Percentiles rank a stretch among this genome's conserved stretches.
Conservation (phyloP, 2,329 filamentous ascomycete genomes). For the Ceratocystis diversiconidia region DNA sequence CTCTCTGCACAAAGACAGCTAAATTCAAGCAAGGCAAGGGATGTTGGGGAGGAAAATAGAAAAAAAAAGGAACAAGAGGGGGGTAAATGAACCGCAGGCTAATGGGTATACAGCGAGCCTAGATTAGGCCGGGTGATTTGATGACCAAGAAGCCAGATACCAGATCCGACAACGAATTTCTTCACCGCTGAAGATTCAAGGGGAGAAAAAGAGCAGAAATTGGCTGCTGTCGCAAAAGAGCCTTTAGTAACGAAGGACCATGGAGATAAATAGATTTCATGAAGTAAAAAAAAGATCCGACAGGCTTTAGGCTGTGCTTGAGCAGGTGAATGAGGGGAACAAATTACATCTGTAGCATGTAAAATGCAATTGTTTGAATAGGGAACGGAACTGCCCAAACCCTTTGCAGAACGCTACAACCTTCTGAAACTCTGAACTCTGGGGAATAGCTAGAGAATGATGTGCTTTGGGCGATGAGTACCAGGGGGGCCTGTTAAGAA, state of each 20-base stretch:
- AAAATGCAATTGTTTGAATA: background rate
- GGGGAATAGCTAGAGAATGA: background rate
- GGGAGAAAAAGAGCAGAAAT: background rate
- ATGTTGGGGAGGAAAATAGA: conserved; percentile 8
- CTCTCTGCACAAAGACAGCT: background rate
- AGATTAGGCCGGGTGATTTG: background rate
- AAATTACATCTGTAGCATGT: background rate
- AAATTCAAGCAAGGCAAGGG: conserved; percentile 4
- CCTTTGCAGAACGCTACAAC: conserved; percentile 1
- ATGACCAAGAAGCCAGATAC: conserved; percentile 9
- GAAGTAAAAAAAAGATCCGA: background rate
- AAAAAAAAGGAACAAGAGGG: background rate
- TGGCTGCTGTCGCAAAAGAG: background rate
- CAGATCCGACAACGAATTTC: conserved; percentile 9
- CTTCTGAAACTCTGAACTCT: conserved; percentile 13
- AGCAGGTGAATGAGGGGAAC: conserved; percentile 1
- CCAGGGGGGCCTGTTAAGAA: background rate
- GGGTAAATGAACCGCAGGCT: background rate
- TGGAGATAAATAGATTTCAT: background rate
- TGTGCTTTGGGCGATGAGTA: background rate
- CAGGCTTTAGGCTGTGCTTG: background rate
- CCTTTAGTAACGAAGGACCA: background rate
- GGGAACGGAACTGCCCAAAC: background rate
- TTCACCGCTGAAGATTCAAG: conserved; percentile 1
- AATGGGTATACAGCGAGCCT: background rate